These are phyloP conservation scores for Cytospora mali DNA, from an alignment of 2,329 filamentous ascomycete genomes.

Conservation along the genomic window DNA sequence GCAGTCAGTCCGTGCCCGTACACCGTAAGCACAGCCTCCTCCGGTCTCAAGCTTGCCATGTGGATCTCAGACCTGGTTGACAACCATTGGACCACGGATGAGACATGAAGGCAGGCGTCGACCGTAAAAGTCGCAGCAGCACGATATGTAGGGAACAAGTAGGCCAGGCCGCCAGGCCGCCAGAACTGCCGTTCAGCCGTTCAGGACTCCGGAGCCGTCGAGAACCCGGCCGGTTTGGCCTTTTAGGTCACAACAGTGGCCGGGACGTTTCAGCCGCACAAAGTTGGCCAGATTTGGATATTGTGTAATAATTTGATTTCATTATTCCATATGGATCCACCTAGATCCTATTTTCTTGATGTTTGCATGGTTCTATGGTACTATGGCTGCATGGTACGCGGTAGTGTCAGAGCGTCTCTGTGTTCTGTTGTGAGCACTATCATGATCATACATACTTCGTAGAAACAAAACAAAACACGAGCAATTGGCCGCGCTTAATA, in stretches of 20 bases:
- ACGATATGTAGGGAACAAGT: too few relatives aligned
- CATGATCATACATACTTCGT: not conserved
- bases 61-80: not conserved
- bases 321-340: not conserved
- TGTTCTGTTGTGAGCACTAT: not conserved
- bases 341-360: too few relatives aligned
- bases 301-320: not conserved
- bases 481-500: not conserved
- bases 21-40: not conserved
- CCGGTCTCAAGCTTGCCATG: not conserved
- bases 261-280: conserved; percentile 12
- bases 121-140: too few relatives aligned
- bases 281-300: not conserved
- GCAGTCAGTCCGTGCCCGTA: not conserved
- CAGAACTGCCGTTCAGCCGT: conserved; percentile 8
- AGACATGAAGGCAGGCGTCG: not conserved
- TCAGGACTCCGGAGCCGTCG: not conserved
- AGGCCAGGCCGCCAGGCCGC: too few relatives aligned
- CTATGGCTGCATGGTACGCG: too few relatives aligned
- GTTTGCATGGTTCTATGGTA: too few relatives aligned
- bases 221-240: not conserved
- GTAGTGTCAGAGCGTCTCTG: too few relatives aligned
- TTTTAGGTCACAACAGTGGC: not conserved
- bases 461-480: not conserved
- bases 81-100: not conserved